Conservation (phyloP, 345 rosid species). For the Arabidopsis arenosa region DNA sequence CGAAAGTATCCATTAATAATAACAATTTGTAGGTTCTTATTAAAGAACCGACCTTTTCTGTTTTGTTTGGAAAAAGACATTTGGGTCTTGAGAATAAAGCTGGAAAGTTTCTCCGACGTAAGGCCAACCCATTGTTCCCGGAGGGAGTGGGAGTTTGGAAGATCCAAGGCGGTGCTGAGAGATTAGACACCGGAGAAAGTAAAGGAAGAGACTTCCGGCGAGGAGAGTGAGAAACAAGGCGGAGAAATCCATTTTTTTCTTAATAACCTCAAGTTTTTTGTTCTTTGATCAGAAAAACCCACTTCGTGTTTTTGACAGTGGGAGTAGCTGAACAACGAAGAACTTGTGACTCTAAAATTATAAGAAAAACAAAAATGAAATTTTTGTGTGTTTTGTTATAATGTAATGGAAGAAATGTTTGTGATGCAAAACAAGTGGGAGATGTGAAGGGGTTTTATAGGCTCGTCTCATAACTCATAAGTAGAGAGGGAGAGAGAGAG, state of each 20-base stretch:
- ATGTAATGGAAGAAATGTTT: slow-evolving; percentile 23
- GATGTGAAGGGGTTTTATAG: slow-evolving; percentile 46
- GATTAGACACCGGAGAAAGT: slow-evolving; percentile 43
- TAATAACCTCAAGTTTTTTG: neutral
- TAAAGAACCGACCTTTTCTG: slow-evolving; percentile 51
- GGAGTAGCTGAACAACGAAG: slow-evolving; percentile 35
- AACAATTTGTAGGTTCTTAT: neutral
- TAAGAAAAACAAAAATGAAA: neutral
- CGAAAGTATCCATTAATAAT: no score
- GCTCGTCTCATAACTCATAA: slow-evolving; percentile 23
- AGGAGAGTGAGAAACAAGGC: slow-evolving; percentile 40
- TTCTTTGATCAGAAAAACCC: slow-evolving; percentile 11
- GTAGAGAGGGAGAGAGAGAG: slow-evolving; percentile 21
- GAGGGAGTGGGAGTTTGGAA: slow-evolving; percentile 69
- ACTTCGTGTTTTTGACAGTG: slow-evolving; percentile 23
- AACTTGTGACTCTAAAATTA: slow-evolving; percentile 36
- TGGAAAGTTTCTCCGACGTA: slow-evolving; percentile 86
- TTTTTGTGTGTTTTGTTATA: neutral
- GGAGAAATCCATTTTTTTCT: slow-evolving; percentile 48
- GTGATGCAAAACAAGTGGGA: slow-evolving; percentile 41
- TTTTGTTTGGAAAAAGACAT: slow-evolving; percentile 77
- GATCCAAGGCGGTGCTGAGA: slow-evolving; percentile 39
- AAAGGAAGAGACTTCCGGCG: slow-evolving; percentile 42
- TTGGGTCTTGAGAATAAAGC: slow-evolving; percentile 90
- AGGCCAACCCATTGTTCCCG: slow-evolving; percentile 88